Percentiles rank a stretch among this genome's conserved stretches.
These are phyloP conservation scores for Hymenoscyphus albidus DNA, from an alignment of 2,329 filamentous ascomycete species.

Conservation along the genomic window DNA sequence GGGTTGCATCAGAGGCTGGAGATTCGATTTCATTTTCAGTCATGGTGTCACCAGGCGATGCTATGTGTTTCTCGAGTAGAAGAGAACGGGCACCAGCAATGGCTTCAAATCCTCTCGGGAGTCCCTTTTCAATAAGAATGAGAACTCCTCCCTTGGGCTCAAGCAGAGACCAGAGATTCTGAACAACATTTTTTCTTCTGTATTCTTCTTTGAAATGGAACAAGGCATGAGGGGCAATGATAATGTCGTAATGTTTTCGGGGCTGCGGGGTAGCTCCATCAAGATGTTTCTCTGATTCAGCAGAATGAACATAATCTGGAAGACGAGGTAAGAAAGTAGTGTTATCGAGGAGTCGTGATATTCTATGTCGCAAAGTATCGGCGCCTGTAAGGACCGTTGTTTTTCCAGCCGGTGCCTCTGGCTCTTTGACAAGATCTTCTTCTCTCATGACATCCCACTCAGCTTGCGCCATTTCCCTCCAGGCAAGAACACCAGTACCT, in stretches of 20 bases:
- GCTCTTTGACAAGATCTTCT: slow-evolving; percentile 41
- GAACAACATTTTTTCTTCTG: slow-evolving; percentile 71
- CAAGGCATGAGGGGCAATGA: slow-evolving; percentile 82
- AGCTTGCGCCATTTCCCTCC: slow-evolving; percentile 72
- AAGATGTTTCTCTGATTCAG: slow-evolving; percentile 55
- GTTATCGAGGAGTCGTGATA: slow-evolving; percentile 75
- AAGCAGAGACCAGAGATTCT: slow-evolving; percentile 86
- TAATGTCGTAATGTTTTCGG: slow-evolving; percentile 81
- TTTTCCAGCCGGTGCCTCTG: slow-evolving; percentile 61
- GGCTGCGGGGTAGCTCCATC: slow-evolving; percentile 53
- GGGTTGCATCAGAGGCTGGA: slow-evolving; percentile 20
- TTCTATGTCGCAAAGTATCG: slow-evolving; percentile 67
- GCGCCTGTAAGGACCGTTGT: slow-evolving; percentile 79
- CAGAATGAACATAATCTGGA: slow-evolving; percentile 75
- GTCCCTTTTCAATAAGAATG: slow-evolving; percentile 84
- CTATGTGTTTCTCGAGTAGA: slow-evolving; percentile 71
- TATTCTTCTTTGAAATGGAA: slow-evolving; percentile 73
- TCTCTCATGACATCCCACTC: slow-evolving; percentile 73
- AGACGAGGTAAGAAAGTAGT: slow-evolving; percentile 89
- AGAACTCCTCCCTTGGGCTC: slow-evolving; percentile 82
- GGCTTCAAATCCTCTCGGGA: slow-evolving; percentile 87
- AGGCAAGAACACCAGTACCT: slow-evolving; percentile 70
- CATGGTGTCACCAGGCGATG: slow-evolving; percentile 51
- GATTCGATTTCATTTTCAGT: slow-evolving; percentile 36
- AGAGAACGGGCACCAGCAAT: slow-evolving; percentile 80